Evolutionary conservation across 768 basidiomycete species (phyloP).

Genomic region (Trametes punicea): DNA sequence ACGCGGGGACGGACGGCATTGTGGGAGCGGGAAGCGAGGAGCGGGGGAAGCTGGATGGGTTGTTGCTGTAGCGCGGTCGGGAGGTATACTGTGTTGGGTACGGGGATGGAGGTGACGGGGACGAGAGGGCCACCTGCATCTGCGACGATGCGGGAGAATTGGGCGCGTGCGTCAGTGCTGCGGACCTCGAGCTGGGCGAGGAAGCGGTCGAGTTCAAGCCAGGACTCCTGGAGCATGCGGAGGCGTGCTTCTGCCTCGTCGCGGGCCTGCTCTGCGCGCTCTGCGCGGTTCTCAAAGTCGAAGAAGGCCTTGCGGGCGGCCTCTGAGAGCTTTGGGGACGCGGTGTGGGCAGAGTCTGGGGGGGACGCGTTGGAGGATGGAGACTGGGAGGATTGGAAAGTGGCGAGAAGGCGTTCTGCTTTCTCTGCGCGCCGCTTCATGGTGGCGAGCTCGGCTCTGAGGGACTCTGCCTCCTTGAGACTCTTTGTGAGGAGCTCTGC

Average conservation of each 20-base stretch:
- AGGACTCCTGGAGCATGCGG: conserved; percentile 41
- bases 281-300: conserved; percentile 45
- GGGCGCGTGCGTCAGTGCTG: conserved; percentile 46
- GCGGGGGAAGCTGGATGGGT: conserved; percentile 2
- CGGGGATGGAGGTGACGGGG: conserved; percentile 24
- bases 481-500: conserved; percentile 53
- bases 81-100: conserved; percentile 5
- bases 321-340: conserved; percentile 26
- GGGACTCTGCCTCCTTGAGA: conserved; percentile 49
- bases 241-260: conserved; percentile 54
- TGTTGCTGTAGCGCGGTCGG: conserved; percentile 10
- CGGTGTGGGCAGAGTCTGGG: conserved; percentile 21
- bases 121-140: conserved; percentile 46
- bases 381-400: conserved; percentile 26
- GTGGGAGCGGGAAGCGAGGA: conserved; percentile 7
- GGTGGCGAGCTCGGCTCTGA: conserved; percentile 46
- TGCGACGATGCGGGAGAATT: conserved; percentile 42
- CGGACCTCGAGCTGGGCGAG: conserved; percentile 44
- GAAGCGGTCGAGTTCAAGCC: conserved; percentile 49
- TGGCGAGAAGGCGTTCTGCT: conserved; percentile 44
- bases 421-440: conserved; percentile 48
- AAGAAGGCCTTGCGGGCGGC: conserved; percentile 37
- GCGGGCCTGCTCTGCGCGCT: conserved; percentile 47
- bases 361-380: conserved; percentile 26
- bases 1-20: conserved; percentile 14